Percentiles rank a stretch among this genome's conserved stretches.
Conservation (phyloP, 352 stramenopile genomes). For the Phytophthora cajani region DNA sequence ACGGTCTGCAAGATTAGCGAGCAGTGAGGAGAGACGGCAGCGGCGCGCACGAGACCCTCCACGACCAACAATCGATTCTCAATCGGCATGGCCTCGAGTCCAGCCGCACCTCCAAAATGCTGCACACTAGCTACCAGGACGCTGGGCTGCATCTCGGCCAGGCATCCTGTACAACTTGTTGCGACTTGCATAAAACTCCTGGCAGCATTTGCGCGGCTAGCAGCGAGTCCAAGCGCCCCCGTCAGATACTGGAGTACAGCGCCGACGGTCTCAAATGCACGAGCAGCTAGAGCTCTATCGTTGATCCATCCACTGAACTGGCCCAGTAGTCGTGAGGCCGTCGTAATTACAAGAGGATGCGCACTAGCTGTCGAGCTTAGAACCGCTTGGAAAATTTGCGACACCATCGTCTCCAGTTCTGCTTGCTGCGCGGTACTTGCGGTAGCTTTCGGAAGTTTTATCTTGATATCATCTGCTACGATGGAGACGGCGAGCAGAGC, state of each 20-base stretch:
- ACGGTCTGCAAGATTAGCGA: constrained; percentile 58
- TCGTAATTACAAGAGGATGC: constrained; percentile 54
- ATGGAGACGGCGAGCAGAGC: constrained; percentile 63
- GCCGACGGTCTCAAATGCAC: constrained; percentile 48
- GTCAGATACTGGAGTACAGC: constrained; percentile 68
- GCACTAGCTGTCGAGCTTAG: constrained; percentile 36
- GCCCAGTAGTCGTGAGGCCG: constrained; percentile 55
- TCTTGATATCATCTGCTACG: constrained; percentile 68
- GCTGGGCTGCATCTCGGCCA: constrained; percentile 53
- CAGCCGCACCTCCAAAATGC: constrained; percentile 42
- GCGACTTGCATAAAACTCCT: constrained; percentile 81
- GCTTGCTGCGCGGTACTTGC: constrained; percentile 23
- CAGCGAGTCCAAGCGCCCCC: constrained; percentile 38
- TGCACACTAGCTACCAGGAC: constrained; percentile 52
- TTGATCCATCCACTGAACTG: constrained; percentile 73
- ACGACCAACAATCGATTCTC: constrained; percentile 69
- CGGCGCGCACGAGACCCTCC: constrained; percentile 66
- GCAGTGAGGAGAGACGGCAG: constrained; percentile 54
- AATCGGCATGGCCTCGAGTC: constrained; percentile 45
- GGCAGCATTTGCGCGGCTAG: constrained; percentile 55
- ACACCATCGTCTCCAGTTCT: constrained; percentile 52
- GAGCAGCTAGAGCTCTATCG: constrained; percentile 35
- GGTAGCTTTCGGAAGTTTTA: constrained; percentile 39
- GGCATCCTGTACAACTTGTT: constrained; percentile 52
- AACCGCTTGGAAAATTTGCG: constrained; percentile 53